Conservation (phyloP, 2,329 filamentous ascomycete species). For the Verticillium longisporum region DNA sequence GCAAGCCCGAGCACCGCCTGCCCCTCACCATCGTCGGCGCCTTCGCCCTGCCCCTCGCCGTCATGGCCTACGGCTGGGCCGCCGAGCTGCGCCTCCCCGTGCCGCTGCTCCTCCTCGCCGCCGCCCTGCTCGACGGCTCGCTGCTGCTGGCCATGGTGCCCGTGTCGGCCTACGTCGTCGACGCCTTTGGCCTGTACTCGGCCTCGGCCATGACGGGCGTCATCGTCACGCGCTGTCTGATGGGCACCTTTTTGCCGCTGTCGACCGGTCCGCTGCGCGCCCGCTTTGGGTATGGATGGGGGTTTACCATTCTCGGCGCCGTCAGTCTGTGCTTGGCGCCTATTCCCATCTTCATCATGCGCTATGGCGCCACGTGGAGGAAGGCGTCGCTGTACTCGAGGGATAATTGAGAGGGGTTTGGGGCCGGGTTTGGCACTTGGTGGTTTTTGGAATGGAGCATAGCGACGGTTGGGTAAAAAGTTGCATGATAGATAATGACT, state of each 20-base stretch:
- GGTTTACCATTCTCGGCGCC: slow-evolving; percentile 36
- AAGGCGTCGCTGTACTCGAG: slow-evolving; percentile 42
- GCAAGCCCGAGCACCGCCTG: slow-evolving; percentile 47
- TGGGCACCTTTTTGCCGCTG: slow-evolving; percentile 51
- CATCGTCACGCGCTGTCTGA: slow-evolving; percentile 47
- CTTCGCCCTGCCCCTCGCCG: slow-evolving; percentile 34
- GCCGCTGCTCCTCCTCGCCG: slow-evolving; percentile 31
- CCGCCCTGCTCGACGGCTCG: slow-evolving; percentile 36
- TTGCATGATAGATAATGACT: neutral
- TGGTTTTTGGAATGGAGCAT: neutral
- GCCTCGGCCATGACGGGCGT: slow-evolving; percentile 51
- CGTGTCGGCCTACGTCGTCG: slow-evolving; percentile 48
- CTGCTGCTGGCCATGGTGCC: slow-evolving; percentile 41
- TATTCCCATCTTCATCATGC: slow-evolving; percentile 41
- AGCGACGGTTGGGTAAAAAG: neutral
- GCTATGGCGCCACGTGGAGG: slow-evolving; percentile 45
- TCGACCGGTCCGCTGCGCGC: slow-evolving; percentile 38
- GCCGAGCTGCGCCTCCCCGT: slow-evolving; percentile 35
- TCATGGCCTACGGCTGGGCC: slow-evolving; percentile 44
- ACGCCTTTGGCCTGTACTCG: slow-evolving; percentile 48
- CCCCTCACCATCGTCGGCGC: slow-evolving; percentile 42
- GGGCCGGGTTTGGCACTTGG: neutral
- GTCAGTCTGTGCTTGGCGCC: slow-evolving; percentile 37
- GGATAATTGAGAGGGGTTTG: slow-evolving; percentile 5
- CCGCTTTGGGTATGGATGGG: slow-evolving; percentile 38